Evolutionary conservation across 2,329 filamentous ascomycete species (phyloP).

Genomic region (Pezicula neosporulosa): DNA sequence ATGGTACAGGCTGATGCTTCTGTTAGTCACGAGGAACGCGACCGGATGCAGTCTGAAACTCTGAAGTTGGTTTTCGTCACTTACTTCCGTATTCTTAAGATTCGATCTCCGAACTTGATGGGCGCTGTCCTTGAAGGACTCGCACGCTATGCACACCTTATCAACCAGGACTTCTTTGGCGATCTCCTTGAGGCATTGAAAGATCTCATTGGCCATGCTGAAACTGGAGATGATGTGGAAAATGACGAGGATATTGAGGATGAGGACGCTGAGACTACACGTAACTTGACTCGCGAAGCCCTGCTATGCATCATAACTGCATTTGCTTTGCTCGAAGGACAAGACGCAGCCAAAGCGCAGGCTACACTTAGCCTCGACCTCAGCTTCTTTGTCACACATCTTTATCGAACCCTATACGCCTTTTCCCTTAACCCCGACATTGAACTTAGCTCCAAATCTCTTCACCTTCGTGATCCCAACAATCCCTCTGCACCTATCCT

Average conservation of each 20-base stretch:
- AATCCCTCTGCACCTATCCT: constrained; percentile 35
- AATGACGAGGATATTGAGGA: constrained; percentile 38
- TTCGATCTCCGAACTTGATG: constrained; percentile 79
- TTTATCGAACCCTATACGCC: constrained; percentile 80
- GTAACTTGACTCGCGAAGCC: constrained; percentile 80
- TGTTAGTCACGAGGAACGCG: constrained; percentile 87
- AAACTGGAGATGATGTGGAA: constrained; percentile 46
- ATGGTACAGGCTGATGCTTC: constrained; percentile 89
- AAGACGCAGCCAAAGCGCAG: constrained; percentile 84
- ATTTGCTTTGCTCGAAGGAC: constrained; percentile 91
- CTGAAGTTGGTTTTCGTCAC: constrained; percentile 92
- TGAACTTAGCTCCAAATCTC: constrained; percentile 72
- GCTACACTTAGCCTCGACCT: constrained; percentile 83
- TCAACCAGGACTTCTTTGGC: constrained; percentile 99
- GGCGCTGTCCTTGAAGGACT: constrained; percentile 95
- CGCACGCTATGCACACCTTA: constrained; percentile 90
- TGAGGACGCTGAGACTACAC: constrained; percentile 49
- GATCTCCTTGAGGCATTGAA: constrained; percentile 92
- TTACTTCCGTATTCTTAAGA: constrained; percentile 93
- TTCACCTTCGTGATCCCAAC: constrained; percentile 67
- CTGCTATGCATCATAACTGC: constrained; percentile 95
- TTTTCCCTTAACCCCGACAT: constrained; percentile 81
- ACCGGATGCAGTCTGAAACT: constrained; percentile 92
- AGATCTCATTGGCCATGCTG: constrained; percentile 79
- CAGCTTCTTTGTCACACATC: constrained; percentile 90